Percentiles rank a stretch among this genome's conserved stretches.
phyloP scores from a whole-genome alignment of 2,329 filamentous ascomycete species.

The Fusarium camptoceras region DNA sequence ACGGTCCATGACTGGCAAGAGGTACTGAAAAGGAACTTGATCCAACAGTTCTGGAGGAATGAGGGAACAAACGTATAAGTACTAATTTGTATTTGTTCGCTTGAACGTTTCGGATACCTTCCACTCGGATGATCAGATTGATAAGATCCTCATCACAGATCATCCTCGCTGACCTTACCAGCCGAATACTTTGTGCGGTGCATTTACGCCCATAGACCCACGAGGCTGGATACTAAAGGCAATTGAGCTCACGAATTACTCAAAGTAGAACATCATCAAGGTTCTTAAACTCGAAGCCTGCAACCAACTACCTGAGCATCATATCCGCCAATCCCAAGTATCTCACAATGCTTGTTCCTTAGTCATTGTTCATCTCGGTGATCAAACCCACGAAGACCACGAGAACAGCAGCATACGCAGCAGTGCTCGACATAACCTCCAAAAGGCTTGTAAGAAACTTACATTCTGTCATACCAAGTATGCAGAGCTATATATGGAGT shows the following conservation, averaged over 20 bases:
- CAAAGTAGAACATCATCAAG: background rate
- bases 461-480: background rate
- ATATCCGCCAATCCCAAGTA: too few relatives aligned
- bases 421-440: constrained; percentile 1
- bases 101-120: rapidly evolving
- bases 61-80: too few relatives aligned
- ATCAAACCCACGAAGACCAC: background rate
- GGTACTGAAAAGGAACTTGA: rapidly evolving
- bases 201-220: background rate
- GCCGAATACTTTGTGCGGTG: rapidly evolving
- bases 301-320: too few relatives aligned
- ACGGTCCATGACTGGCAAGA: rapidly evolving
- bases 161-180: background rate
- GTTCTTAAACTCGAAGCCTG: too few relatives aligned
- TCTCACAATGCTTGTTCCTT: rapidly evolving
- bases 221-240: background rate
- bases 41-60: too few relatives aligned
- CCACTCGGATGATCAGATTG: background rate
- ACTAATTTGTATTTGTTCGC: too few relatives aligned
- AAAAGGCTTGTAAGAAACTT: background rate
- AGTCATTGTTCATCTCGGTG: background rate
- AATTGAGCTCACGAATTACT: background rate
- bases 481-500: background rate
- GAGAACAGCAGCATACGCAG: constrained; percentile 5
- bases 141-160: background rate